Conservation (phyloP, 768 basidiomycete genomes). For the Boletus eberwhitei region DNA sequence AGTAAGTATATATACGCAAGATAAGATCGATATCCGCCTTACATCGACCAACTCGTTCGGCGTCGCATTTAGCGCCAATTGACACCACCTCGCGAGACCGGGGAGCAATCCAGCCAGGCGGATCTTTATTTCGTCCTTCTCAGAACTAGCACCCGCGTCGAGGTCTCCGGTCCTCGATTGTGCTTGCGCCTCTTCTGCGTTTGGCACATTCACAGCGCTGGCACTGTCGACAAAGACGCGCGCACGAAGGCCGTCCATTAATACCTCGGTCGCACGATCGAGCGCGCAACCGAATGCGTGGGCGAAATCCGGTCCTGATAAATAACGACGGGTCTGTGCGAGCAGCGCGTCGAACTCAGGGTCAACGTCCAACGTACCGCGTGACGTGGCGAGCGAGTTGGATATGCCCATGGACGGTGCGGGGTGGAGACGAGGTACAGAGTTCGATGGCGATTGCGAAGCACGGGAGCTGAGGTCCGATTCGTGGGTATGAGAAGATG, state of each 20-base stretch:
- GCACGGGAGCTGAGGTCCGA: constrained; percentile 25
- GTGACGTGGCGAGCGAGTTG: constrained; percentile 5
- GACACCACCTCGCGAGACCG: constrained; percentile 75
- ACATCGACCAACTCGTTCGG: constrained; percentile 87
- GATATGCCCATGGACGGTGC: background rate
- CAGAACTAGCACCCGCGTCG: constrained; percentile 8
- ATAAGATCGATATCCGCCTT: constrained; percentile 31
- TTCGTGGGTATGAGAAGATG: constrained; percentile 15
- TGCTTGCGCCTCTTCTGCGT: constrained; percentile 10
- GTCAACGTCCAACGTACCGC: constrained; percentile 9
- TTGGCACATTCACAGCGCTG: constrained; percentile 6
- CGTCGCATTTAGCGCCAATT: constrained; percentile 57
- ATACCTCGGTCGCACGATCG: constrained; percentile 60
- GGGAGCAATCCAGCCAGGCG: constrained; percentile 80
- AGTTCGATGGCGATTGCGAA: constrained; percentile 21
- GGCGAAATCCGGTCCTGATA: constrained; percentile 68
- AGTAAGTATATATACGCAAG: constrained; percentile 1
- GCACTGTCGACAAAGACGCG: constrained; percentile 52
- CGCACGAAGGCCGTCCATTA: constrained; percentile 61
- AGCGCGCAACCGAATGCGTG: constrained; percentile 70
- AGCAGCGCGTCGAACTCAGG: constrained; percentile 60
- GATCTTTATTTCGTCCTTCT: constrained; percentile 45
- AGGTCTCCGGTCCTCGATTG: constrained; percentile 13
- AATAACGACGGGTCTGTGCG: constrained; percentile 59
- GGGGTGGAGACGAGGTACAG: constrained; percentile 19